Evolutionary conservation across 192 early-diverging fungal species (phyloP), one percentile per base, ranked within the genome.

Genomic region (Phlyctochytrium planicorne): DNA sequence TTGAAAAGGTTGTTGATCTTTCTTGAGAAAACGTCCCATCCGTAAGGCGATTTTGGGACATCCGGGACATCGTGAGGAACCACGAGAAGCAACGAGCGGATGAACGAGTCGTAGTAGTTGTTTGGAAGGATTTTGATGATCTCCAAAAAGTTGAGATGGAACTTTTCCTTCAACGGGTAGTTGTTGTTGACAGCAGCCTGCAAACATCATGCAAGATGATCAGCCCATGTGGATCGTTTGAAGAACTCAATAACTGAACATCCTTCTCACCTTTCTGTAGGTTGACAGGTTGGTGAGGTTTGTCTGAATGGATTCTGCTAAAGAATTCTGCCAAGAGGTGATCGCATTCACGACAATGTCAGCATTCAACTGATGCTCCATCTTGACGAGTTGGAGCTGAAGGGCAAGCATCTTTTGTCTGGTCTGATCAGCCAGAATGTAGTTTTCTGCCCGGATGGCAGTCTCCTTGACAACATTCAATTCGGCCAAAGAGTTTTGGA

Each of bases 351-450:
- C 66, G 30, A 83, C 55, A 30, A 83, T 69, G 65, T 83, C 82
- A 1, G 80, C 78, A 37, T 79, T 83, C 61, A 80, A 71, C 55
- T 83, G 82, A 59, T 80, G 75, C 63, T 83, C 82, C 77, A 82
- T 80, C 53, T 68, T 81, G 12, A 55, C 70, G 25, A 83, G 66
- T 52, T 83, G 82, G 17, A 55, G 35, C 34, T 83, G 67, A 30
- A 83, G 56, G 29, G 67, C 62, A 20, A 56, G 40, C 65, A 83
- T 73, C 67, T 83, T 80, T 27, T 68, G 62, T 29, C 72, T 14
- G 6, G 70, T 70, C 61, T 78, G 71, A 31, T 83, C 80, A 14
- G 82, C 80, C 0, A 71, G 69, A 2, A 65, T 27, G 64, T 78
- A 83, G 72, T 83, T 76, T 66, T 83, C 80, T 14, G 62, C 32